A percentile compares a stretch with the other conserved stretches of the same genome.
Conservation (phyloP, 257 asterid genomes). For the Solanum megistacrolobum region DNA sequence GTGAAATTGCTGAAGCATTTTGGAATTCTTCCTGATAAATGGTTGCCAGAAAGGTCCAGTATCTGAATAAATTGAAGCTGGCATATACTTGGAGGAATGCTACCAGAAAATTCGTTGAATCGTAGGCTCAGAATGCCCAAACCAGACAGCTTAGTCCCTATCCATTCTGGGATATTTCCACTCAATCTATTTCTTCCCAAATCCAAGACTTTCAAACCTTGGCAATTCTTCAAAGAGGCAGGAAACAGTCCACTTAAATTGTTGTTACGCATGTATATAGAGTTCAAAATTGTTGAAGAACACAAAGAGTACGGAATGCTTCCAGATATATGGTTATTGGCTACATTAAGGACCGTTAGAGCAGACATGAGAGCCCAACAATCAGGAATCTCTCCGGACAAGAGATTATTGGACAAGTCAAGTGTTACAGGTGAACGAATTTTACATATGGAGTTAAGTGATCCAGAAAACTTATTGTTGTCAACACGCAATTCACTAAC, state of each 20-base stretch:
- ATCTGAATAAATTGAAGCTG: slow-evolving; percentile 16
- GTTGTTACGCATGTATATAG: slow-evolving; percentile 14
- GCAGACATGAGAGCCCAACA: neutral
- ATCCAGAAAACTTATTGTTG: slow-evolving; percentile 17
- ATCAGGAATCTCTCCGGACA: slow-evolving; percentile 9
- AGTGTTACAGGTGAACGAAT: neutral
- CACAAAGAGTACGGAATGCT: neutral
- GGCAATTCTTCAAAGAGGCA: slow-evolving; percentile 11
- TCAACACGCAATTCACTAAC: neutral
- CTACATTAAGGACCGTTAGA: neutral
- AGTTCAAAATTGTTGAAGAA: neutral
- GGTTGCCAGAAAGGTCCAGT: slow-evolving; percentile 30
- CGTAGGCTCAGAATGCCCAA: slow-evolving; percentile 9
- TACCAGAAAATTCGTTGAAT: slow-evolving; percentile 13
- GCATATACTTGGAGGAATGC: slow-evolving; percentile 24
- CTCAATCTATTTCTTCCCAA: slow-evolving; percentile 23
- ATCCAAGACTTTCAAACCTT: slow-evolving; percentile 8
- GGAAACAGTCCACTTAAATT: slow-evolving; percentile 23
- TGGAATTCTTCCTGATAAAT: slow-evolving; percentile 22
- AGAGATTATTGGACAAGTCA: neutral
- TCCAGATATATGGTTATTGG: neutral
- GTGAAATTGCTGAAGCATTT: slow-evolving; percentile 18
- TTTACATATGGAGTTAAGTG: slow-evolving; percentile 18
- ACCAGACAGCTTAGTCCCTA: neutral
- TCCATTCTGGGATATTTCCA: slow-evolving; percentile 20